Conservation (phyloP, 2,329 filamentous ascomycete genomes). For the Colletotrichum salicis region DNA sequence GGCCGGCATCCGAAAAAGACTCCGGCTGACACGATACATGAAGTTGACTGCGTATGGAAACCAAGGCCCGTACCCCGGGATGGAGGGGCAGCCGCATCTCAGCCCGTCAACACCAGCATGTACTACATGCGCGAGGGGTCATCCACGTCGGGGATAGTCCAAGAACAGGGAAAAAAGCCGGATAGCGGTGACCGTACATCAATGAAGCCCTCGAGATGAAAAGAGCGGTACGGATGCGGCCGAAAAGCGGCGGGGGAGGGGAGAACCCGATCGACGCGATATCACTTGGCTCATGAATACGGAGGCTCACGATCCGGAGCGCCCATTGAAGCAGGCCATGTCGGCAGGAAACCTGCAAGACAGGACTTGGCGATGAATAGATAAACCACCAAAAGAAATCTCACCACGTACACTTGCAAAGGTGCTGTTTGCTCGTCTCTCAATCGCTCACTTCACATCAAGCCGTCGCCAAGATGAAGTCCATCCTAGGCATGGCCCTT, state of each 20-base stretch:
- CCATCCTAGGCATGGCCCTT: constrained; percentile 11
- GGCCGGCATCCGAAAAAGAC: background rate
- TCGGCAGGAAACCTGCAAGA: background rate
- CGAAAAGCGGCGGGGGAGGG: background rate
- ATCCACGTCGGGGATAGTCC: background rate
- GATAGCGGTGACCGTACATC: background rate
- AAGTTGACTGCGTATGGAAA: background rate
- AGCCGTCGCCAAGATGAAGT: background rate
- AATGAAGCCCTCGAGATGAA: background rate
- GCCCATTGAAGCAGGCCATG: background rate
- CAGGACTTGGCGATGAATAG: background rate
- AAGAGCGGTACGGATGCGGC: background rate
- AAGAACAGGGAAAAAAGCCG: background rate
- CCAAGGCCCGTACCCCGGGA: constrained; percentile 1
- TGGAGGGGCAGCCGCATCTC: background rate
- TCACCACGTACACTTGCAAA: background rate
- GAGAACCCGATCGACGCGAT: constrained; percentile 12
- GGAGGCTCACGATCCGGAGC: constrained; percentile 23
- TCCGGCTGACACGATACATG: background rate
- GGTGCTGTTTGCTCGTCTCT: too few species aligned
- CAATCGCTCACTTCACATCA: background rate
- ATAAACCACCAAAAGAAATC: background rate
- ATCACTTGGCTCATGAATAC: background rate
- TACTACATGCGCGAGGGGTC: background rate
- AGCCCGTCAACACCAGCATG: background rate